phyloP scores from a whole-genome alignment of 1,139 yeast genomes.

The Hemisphaericaspora xylofermentans region DNA sequence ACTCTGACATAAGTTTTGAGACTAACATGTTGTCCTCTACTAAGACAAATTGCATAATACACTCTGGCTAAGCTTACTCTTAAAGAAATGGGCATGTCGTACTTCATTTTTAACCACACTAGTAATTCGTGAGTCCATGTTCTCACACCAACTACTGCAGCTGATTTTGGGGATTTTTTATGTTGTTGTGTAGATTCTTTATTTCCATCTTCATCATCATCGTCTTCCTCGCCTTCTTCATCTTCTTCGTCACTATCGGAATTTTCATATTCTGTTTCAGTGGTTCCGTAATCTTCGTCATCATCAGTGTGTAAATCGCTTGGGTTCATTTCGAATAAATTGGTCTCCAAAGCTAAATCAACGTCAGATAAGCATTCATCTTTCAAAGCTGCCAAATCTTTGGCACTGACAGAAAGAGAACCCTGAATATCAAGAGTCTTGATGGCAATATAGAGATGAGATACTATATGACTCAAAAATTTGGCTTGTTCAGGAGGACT shows the following conservation, averaged over 20 bases:
- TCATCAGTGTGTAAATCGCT: slow-evolving; percentile 40
- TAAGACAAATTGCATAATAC: slow-evolving; percentile 69
- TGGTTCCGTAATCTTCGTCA: slow-evolving; percentile 46
- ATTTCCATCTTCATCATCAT: slow-evolving; percentile 38
- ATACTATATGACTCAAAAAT: slow-evolving; percentile 75
- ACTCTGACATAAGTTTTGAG: slow-evolving; percentile 63
- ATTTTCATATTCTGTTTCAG: slow-evolving; percentile 36
- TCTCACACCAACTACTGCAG: slow-evolving; percentile 71
- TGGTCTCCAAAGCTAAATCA: slow-evolving; percentile 56
- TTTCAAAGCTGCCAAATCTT: slow-evolving; percentile 49
- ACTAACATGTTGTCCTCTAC: slow-evolving; percentile 72
- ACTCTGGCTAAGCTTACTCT: slow-evolving; percentile 66
- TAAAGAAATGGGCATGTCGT: slow-evolving; percentile 70
- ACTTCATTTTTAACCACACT: slow-evolving; percentile 78
- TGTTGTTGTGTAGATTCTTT: slow-evolving; percentile 46
- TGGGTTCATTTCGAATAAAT: slow-evolving; percentile 36
- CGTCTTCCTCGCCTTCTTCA: slow-evolving; percentile 35
- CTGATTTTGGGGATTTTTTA: slow-evolving; percentile 63
- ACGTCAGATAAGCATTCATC: slow-evolving; percentile 40
- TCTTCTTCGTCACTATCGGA: slow-evolving; percentile 41
- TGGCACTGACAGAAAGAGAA: slow-evolving; percentile 62
- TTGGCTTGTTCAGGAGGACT: slow-evolving; percentile 65
- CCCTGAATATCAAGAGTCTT: slow-evolving; percentile 78
- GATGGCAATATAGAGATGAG: slow-evolving; percentile 77
- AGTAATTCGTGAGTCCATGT: slow-evolving; percentile 90